Evolutionary conservation across 2,329 filamentous ascomycete species (phyloP).

Genomic region (Xylaria sp.): DNA sequence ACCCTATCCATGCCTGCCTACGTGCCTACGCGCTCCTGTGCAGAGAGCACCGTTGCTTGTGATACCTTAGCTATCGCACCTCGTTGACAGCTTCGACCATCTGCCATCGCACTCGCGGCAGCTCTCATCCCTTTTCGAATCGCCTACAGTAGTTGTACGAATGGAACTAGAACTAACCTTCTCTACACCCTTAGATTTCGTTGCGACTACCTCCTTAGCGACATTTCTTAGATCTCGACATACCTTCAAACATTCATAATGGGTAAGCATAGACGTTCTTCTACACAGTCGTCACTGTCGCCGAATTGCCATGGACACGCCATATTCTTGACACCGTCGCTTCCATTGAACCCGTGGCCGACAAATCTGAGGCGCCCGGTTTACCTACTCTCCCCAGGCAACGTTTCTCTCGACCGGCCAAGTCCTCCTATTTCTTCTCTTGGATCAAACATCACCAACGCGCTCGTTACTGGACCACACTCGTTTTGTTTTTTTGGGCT

Average conservation of each 20-base stretch:
- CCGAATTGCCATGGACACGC: constrained; percentile 42
- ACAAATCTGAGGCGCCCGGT: constrained; percentile 26
- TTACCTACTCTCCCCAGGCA: constrained; percentile 22
- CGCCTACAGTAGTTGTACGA: constrained; percentile 5
- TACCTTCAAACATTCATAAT: constrained; percentile 54
- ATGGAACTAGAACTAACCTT: constrained; percentile 44
- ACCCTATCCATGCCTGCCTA: background rate
- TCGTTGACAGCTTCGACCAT: constrained; percentile 15
- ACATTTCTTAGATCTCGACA: constrained; percentile 47
- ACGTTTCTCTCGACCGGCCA: constrained; percentile 30
- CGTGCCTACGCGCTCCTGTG: constrained; percentile 20
- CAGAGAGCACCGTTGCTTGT: constrained; percentile 16
- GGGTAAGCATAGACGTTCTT: constrained; percentile 58
- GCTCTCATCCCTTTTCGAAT: constrained; percentile 27
- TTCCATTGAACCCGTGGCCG: constrained; percentile 37
- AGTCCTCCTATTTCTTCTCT: constrained; percentile 26
- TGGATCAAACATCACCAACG: constrained; percentile 44
- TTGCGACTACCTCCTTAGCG: constrained; percentile 43
- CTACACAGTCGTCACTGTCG: constrained; percentile 42
- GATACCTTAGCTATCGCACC: constrained; percentile 10
- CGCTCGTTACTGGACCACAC: constrained; percentile 45
- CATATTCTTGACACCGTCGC: constrained; percentile 37
- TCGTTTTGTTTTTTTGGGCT: constrained; percentile 50
- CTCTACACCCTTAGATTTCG: constrained; percentile 43
- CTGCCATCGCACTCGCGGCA: background rate